These are phyloP conservation scores for Pleomassaria siparia DNA, from an alignment of 2,329 filamentous ascomycete species.

Conservation along the genomic window DNA sequence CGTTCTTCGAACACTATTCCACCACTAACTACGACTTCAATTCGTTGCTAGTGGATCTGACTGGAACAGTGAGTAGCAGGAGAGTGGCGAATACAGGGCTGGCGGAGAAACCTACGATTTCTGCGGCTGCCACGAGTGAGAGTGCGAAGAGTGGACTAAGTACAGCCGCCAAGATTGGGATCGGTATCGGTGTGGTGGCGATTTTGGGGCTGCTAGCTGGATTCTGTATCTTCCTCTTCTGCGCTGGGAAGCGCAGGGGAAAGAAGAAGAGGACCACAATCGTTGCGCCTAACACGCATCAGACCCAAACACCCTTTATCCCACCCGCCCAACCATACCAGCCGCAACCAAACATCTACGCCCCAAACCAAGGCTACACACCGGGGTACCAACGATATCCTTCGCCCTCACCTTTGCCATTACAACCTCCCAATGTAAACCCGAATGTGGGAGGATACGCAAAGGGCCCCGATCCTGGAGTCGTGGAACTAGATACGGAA, in stretches of 20 bases:
- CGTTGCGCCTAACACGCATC: constrained; percentile 5
- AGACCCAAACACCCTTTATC: not conserved
- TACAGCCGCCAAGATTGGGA: constrained; percentile 17
- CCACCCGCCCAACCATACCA: not conserved
- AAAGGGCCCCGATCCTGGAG: constrained; percentile 10
- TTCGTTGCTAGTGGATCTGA: constrained; percentile 1
- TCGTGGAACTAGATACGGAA: constrained; percentile 17
- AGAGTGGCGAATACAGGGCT: not conserved
- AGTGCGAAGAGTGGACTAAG: constrained; percentile 1
- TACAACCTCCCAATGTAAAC: constrained; percentile 4
- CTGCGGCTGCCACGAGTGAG: not conserved
- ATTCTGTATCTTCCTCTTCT: constrained; percentile 15
- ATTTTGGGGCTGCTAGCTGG: constrained; percentile 12
- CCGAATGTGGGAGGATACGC: constrained; percentile 5
- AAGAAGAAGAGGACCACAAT: constrained; percentile 12
- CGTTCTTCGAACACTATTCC: constrained; percentile 1
- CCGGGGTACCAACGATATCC: not conserved
- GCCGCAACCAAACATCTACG: not conserved
- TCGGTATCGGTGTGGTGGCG: constrained; percentile 15
- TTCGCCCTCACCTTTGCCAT: not conserved
- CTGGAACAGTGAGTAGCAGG: not conserved
- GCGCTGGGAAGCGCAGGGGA: constrained; percentile 16
- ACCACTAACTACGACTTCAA: constrained; percentile 6
- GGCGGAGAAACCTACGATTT: not conserved
- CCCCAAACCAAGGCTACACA: not conserved